These are phyloP conservation scores for Cercophora sp. DNA, from an alignment of 495 filamentous ascomycete genomes.

Conservation along the genomic window DNA sequence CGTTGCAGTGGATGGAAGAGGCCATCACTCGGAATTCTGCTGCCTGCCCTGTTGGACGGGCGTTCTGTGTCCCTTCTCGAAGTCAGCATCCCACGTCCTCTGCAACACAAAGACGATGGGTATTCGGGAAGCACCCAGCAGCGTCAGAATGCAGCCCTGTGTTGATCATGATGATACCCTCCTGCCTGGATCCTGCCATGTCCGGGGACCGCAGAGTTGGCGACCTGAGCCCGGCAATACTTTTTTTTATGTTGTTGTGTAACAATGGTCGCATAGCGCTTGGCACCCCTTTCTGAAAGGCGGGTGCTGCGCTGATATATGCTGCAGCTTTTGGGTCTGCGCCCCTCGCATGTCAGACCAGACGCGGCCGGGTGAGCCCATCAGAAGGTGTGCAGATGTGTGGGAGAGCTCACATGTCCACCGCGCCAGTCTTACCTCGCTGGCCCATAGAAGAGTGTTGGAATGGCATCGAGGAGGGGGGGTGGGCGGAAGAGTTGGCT, in stretches of 20 bases:
- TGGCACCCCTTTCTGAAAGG: conserved; percentile 4
- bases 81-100: neutral
- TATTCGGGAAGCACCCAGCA: neutral
- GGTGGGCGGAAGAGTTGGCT: too few relatives aligned
- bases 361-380: neutral
- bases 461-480: too few relatives aligned
- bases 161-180: neutral
- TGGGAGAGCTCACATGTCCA: too few relatives aligned
- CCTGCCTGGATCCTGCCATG: neutral
- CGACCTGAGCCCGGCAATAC: conserved; percentile 5
- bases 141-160: neutral
- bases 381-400: too few relatives aligned
- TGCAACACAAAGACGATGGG: neutral
- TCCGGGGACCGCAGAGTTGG: neutral
- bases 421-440: too few relatives aligned
- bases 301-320: conserved; percentile 11
- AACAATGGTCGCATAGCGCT: conserved; percentile 6
- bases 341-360: conserved; percentile 22
- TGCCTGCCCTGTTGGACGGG: neutral
- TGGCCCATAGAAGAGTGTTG: too few relatives aligned
- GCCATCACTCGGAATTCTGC: neutral
- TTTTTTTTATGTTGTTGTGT: conserved; percentile 10
- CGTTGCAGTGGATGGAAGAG: neutral
- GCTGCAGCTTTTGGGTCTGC: conserved; percentile 13
- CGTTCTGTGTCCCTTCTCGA: conserved; percentile 3